phyloP scores from a whole-genome alignment of 768 basidiomycete species.

The Lentinula sp. region DNA sequence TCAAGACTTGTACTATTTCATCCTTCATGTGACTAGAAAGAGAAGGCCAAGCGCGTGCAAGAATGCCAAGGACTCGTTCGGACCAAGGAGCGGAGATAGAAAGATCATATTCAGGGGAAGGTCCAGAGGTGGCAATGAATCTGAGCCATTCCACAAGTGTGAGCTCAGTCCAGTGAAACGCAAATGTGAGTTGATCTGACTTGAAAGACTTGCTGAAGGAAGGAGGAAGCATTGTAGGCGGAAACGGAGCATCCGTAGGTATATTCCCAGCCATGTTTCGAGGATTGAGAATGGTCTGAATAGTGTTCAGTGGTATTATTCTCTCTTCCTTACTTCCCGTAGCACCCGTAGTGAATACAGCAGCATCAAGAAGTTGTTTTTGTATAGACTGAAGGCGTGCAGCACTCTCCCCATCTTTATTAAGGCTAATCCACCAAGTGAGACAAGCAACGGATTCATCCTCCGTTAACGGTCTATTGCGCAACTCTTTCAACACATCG shows the following conservation, averaged over 20 bases:
- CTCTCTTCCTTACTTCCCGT: conserved; percentile 35
- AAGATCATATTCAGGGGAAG: conserved; percentile 53
- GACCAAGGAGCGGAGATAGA: conserved; percentile 65
- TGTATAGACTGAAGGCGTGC: conserved; percentile 39
- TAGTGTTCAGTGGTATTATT: conserved; percentile 62
- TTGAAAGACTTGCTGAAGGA: conserved; percentile 56
- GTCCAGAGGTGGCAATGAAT: conserved; percentile 43
- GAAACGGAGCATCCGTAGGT: conserved; percentile 70
- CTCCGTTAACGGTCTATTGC: conserved; percentile 59
- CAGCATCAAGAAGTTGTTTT: conserved; percentile 63
- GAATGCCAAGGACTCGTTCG: conserved; percentile 65
- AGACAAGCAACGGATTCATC: conserved; percentile 77
- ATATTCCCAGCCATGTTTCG: conserved; percentile 50
- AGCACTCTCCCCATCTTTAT: conserved; percentile 25
- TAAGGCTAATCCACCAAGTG: conserved; percentile 72
- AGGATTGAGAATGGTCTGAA: conserved; percentile 69
- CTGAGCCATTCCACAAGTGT: conserved; percentile 70
- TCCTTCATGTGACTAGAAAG: conserved; percentile 42
- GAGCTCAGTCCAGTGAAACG: conserved; percentile 80
- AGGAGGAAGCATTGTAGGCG: conserved; percentile 64
- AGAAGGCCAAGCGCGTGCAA: conserved; percentile 71
- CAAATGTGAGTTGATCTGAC: conserved; percentile 36
- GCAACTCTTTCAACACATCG: conserved; percentile 80
- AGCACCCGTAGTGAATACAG: conserved; percentile 46
- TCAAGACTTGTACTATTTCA: conserved; percentile 43